phyloP scores from a whole-genome alignment of 345 rosid genomes.

The Aegle marmelos region DNA sequence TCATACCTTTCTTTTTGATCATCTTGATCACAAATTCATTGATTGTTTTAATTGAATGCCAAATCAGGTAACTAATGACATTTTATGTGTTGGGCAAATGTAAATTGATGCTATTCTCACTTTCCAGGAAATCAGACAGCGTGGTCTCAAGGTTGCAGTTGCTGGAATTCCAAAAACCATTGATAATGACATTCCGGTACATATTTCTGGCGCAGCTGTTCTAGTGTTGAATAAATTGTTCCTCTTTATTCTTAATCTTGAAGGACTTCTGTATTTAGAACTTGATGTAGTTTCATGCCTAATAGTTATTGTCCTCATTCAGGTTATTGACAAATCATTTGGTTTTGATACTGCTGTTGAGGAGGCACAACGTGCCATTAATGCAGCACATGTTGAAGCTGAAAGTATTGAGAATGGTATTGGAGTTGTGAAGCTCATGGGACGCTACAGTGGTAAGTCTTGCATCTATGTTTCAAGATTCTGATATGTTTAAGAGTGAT shows the following conservation, averaged over 20 bases:
- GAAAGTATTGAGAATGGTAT: slow-evolving; percentile 71
- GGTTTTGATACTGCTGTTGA: slow-evolving; percentile 95
- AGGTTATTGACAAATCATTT: slow-evolving; percentile 93
- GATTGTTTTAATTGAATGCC: slow-evolving; percentile 9
- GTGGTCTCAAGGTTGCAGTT: slow-evolving; percentile 78
- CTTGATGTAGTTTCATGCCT: slow-evolving; percentile 3
- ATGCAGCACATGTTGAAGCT: slow-evolving; percentile 92
- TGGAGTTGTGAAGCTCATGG: slow-evolving; percentile 92
- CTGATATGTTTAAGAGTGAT: background rate
- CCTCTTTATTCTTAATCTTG: background rate
- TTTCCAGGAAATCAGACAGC: slow-evolving; percentile 70
- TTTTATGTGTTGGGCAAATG: background rate
- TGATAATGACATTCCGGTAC: slow-evolving; percentile 92
- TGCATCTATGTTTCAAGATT: background rate
- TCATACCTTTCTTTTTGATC: background rate
- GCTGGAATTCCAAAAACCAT: slow-evolving; percentile 93
- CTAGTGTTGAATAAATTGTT: slow-evolving; percentile 12
- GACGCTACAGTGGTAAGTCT: slow-evolving; percentile 75
- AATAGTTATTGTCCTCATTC: slow-evolving; percentile 20
- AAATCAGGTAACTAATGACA: background rate
- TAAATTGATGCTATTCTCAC: slow-evolving; percentile 5
- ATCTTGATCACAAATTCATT: background rate
- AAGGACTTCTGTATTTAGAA: background rate
- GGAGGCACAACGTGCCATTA: slow-evolving; percentile 94
- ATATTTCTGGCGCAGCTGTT: slow-evolving; percentile 6